Evolutionary conservation across 495 filamentous ascomycete species (phyloP), one percentile per base, ranked within the genome.

Genomic region (Xylaria intraflava): DNA sequence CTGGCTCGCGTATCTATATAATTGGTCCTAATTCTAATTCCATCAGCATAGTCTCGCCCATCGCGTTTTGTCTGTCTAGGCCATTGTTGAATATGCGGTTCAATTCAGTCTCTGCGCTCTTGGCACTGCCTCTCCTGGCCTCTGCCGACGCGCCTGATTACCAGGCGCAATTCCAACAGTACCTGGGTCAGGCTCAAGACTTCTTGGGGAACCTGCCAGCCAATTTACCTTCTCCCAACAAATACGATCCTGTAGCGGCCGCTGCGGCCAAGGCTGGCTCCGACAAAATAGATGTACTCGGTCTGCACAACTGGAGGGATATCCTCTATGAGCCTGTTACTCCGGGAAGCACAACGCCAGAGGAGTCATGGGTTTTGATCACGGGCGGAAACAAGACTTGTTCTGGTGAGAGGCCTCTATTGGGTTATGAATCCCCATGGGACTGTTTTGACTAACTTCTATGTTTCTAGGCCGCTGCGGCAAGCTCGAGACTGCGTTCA

Each of bases 301-400:
- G 82, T 33, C 72, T 86, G 55, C 67, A 79, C 41, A 88, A 88
- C 80, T 93, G 87, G 84, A 78, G 86, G 59, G 62, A 75, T 8
- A 77, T 77, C 12, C 68, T 88, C 49, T 80, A 90, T 55, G 77
- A 71, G 20, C 83, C 86, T 8, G 78, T 84, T 8, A 71, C 78
- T 48, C 67, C 82, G 12, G 72, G 62, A 6, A 72, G 75, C 44
- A 75, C 72, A 23, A 71, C 62, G 20, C 78, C 86, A 2, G 82
- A 87, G 68, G 85, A 91, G 67, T 95, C 86, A 88, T 81, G 86
- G 72, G 73, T 95, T 53, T 80, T 86, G 63, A 69, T 94, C 46
- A 88, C 86, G 1, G 90, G 90, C 46, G 83, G 87, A 38, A 94
- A 95, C 72, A 89, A 86, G 74, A 91, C 89, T 26, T 96, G 90